Conservation (phyloP, 768 basidiomycete species). For the Suillus clintonianus region DNA sequence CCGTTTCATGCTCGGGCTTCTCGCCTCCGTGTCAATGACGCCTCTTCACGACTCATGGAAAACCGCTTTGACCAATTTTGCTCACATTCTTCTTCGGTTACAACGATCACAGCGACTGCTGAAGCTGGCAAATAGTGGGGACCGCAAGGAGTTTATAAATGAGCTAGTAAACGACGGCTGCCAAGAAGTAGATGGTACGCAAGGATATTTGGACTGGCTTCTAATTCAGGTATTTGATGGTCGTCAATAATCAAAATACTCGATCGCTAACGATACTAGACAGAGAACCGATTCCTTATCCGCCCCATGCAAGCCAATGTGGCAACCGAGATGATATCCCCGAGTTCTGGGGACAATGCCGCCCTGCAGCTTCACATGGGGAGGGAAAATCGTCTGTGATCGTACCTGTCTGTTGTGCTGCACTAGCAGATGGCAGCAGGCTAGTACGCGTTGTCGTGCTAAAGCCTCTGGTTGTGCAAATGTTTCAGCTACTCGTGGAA, state of each 20-base stretch:
- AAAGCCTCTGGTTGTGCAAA: too few relatives aligned
- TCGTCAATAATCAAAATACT: neutral
- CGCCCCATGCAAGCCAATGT: slow-evolving; percentile 28
- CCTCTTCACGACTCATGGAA: slow-evolving; percentile 27
- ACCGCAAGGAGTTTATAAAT: slow-evolving; percentile 14
- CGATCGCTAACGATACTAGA: slow-evolving; percentile 17
- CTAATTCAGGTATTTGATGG: slow-evolving; percentile 16
- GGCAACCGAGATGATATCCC: slow-evolving; percentile 33
- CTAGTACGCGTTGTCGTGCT: slow-evolving; percentile 34
- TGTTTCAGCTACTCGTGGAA: too few relatives aligned
- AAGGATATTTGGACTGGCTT: slow-evolving; percentile 17
- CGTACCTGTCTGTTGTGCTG: slow-evolving; percentile 27
- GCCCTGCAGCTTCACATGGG: slow-evolving; percentile 53
- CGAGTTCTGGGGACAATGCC: slow-evolving; percentile 31
- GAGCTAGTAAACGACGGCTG: slow-evolving; percentile 18
- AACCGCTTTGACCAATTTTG: slow-evolving; percentile 27
- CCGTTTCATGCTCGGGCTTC: slow-evolving; percentile 26
- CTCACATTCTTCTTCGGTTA: slow-evolving; percentile 26
- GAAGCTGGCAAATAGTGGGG: slow-evolving; percentile 10
- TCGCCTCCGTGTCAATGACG: slow-evolving; percentile 22
- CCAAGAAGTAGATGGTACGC: slow-evolving; percentile 15
- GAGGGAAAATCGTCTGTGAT: slow-evolving; percentile 52
- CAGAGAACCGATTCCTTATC: slow-evolving; percentile 25
- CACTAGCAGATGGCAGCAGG: slow-evolving; percentile 27
- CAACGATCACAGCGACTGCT: slow-evolving; percentile 38